Conservation (phyloP, 2,329 filamentous ascomycete species). For the Aspergillus jensenii region DNA sequence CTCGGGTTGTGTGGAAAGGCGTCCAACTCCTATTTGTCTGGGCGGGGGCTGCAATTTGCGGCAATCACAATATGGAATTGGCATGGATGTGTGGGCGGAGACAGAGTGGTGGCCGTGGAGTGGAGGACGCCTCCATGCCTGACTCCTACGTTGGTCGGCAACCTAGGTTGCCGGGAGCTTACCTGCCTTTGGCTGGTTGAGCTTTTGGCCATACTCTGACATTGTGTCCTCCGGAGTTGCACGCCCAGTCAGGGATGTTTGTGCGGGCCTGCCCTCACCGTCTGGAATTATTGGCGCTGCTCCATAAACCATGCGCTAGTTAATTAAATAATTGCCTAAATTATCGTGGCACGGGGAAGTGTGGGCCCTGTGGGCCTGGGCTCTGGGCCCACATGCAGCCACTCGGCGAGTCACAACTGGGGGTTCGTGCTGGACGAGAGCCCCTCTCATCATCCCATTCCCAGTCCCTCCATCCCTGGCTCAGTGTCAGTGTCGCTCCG, state of each 20-base stretch:
- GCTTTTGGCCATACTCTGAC: constrained; percentile 16
- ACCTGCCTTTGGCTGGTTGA: constrained; percentile 23
- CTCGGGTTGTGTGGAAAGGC: constrained; percentile 1
- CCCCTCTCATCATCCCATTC: not conserved
- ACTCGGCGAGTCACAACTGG: constrained; percentile 28
- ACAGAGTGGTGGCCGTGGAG: constrained; percentile 14
- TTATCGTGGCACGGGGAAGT: constrained; percentile 25
- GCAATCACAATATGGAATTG: not conserved
- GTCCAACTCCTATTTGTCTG: constrained; percentile 7
- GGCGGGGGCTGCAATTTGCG: not conserved
- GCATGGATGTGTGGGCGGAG: constrained; percentile 17
- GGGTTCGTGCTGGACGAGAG: constrained; percentile 27
- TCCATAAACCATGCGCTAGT: constrained; percentile 18
- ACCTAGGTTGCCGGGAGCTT: constrained; percentile 20
- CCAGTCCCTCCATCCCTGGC: constrained; percentile 17
- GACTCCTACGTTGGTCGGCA: constrained; percentile 8
- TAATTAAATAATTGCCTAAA: constrained; percentile 16
- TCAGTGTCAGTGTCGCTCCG: constrained; percentile 18
- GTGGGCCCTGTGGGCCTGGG: constrained; percentile 17
- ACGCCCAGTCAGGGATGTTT: constrained; percentile 24
- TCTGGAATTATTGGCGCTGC: constrained; percentile 20
- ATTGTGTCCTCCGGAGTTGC: constrained; percentile 4
- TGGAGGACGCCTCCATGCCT: constrained; percentile 20
- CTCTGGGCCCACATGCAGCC: constrained; percentile 27
- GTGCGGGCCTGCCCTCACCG: constrained; percentile 16